These are phyloP conservation scores for Phaffomyces thermotolerans DNA, from an alignment of 805 yeast species.

Conservation along the genomic window DNA sequence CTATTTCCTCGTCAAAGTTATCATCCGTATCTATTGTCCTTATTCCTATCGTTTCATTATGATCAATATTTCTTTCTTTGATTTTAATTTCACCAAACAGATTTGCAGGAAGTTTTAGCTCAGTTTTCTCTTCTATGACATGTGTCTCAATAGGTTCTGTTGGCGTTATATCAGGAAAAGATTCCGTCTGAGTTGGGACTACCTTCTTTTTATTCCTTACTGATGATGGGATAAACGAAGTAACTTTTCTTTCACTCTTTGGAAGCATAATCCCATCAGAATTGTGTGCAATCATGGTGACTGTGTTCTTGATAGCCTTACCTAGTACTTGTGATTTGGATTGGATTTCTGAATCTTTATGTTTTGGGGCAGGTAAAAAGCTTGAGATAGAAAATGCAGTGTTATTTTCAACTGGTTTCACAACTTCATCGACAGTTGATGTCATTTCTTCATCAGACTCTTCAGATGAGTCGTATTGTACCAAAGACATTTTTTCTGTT, in stretches of 20 bases:
- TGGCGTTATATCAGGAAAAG: neutral
- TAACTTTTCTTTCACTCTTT: conserved; percentile 9
- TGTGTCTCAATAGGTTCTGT: neutral
- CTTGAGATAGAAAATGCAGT: conserved; percentile 15
- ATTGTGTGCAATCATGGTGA: conserved; percentile 11
- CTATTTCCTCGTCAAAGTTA: neutral
- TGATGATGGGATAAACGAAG: conserved; percentile 19
- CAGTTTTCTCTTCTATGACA: neutral
- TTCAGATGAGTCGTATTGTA: conserved; percentile 9
- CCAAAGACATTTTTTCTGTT: conserved; percentile 4
- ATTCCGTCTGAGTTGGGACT: neutral
- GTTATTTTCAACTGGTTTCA: neutral
- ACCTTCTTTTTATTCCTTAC: conserved; percentile 10
- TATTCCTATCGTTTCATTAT: neutral
- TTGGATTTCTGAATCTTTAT: conserved; percentile 5
- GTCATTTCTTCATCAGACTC: conserved; percentile 4
- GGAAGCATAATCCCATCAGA: conserved; percentile 16
- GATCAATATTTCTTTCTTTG: neutral
- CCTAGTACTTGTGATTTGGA: conserved; percentile 13
- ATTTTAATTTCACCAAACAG: conserved; percentile 2
- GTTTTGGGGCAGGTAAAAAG: conserved; percentile 21
- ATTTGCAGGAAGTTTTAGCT: neutral
- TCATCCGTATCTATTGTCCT: conserved; percentile 4
- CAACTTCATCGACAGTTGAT: neutral
- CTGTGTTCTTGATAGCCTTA: conserved; percentile 11